Percentiles rank a stretch among this genome's conserved stretches.
Evolutionary conservation across 805 yeast species (phyloP).

Genomic region (Candida wancherniae): DNA sequence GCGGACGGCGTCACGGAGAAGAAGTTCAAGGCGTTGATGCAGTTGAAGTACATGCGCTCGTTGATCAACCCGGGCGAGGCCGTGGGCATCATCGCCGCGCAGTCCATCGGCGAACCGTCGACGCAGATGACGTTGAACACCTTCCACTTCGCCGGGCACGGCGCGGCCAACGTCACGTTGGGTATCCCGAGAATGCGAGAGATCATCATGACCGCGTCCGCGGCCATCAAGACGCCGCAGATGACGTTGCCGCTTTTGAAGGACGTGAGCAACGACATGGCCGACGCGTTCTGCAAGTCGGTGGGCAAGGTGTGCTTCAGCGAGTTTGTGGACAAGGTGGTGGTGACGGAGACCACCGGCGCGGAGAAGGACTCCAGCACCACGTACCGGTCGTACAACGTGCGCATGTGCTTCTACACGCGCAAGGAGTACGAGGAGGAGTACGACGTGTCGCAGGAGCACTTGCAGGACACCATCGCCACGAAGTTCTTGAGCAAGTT

Average conservation of each 20-base stretch:
- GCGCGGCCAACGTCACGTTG: slow-evolving; percentile 98
- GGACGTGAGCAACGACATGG: slow-evolving; percentile 80
- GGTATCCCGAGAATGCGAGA: slow-evolving; percentile 99
- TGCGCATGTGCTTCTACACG: slow-evolving; percentile 72
- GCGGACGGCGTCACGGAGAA: slow-evolving; percentile 55
- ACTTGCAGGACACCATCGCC: slow-evolving; percentile 66
- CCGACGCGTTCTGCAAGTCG: slow-evolving; percentile 89
- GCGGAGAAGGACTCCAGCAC: slow-evolving; percentile 41
- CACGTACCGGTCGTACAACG: slow-evolving; percentile 65
- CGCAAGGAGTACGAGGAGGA: slow-evolving; percentile 74
- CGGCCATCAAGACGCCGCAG: slow-evolving; percentile 96
- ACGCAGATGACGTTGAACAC: slow-evolving; percentile 98
- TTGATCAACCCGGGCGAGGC: slow-evolving; percentile 95
- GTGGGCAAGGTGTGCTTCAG: slow-evolving; percentile 80
- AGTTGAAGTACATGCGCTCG: slow-evolving; percentile 95
- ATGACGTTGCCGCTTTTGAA: slow-evolving; percentile 85
- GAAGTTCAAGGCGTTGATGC: slow-evolving; percentile 95
- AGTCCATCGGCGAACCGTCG: slow-evolving; percentile 98
- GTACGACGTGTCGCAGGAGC: slow-evolving; percentile 80
- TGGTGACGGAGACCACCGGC: slow-evolving; percentile 86
- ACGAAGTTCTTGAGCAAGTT: slow-evolving; percentile 61
- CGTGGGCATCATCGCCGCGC: slow-evolving; percentile 97
- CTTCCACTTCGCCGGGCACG: slow-evolving; percentile 99
- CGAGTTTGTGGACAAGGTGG: slow-evolving; percentile 80
- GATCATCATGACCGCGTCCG: slow-evolving; percentile 98